These are phyloP conservation scores for Bassia scoparia DNA, from an alignment of 148 eudicot species.

Conservation along the genomic window DNA sequence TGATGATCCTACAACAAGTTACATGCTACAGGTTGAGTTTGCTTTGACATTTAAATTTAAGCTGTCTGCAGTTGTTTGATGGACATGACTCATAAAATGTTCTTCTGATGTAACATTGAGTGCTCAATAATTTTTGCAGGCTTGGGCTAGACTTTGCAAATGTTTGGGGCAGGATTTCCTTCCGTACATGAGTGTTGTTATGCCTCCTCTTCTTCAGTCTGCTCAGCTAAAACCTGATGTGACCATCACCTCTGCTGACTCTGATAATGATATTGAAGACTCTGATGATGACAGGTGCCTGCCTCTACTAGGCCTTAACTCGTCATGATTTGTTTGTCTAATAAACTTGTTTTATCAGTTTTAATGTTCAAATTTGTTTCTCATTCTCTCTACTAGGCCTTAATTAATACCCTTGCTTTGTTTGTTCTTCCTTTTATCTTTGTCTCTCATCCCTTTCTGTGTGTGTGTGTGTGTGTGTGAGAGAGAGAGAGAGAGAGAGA, in stretches of 20 bases:
- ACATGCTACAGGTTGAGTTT: slow-evolving; percentile 81
- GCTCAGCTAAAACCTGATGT: slow-evolving; percentile 99
- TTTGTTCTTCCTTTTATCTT: no score
- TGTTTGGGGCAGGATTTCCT: slow-evolving; percentile 98
- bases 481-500: not conserved
- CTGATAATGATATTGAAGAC: slow-evolving; percentile 83
- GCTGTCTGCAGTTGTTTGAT: not conserved
- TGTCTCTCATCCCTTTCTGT: no score
- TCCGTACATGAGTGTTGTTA: slow-evolving; percentile 92
- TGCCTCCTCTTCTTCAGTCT: slow-evolving; percentile 94
- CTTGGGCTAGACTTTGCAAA: slow-evolving; percentile 99
- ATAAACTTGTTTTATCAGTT: not conserved
- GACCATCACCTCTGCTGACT: slow-evolving; percentile 84
- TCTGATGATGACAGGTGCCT: slow-evolving; percentile 92
- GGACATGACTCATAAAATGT: not conserved
- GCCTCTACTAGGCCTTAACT: not conserved
- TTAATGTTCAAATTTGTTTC: not conserved
- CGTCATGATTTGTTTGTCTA: not conserved
- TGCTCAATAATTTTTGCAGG: slow-evolving; percentile 41
- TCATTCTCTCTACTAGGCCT: not conserved
- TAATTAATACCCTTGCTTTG: no score
- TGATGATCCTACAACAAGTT: slow-evolving; percentile 93
- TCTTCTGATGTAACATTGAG: slow-evolving; percentile 7
- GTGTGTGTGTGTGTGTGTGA: no score
- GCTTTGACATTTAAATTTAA: not conserved